Evolutionary conservation across 2,329 filamentous ascomycete species (phyloP), one percentile per base, ranked within the genome.

Genomic region (Neopestalotiopsis sp.): DNA sequence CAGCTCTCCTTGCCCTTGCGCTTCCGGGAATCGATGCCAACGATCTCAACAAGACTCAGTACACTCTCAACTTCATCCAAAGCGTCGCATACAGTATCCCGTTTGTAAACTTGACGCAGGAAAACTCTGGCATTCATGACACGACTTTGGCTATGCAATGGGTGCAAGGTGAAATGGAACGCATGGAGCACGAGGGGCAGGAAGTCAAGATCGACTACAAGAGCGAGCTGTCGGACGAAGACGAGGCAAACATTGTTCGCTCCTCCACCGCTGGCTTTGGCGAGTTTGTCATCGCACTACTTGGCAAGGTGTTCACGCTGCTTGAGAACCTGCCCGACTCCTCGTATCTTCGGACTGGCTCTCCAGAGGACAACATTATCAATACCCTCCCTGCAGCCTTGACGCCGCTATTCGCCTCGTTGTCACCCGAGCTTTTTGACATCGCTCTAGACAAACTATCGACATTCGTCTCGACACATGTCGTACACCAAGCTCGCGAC

Each of bases 21-120:
- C 84, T 99, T 40, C 97, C 97, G 0, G 97, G 96, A 28, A 97
- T 99, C 69, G 97, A 99, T 81, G 95, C 97, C 72, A 99, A 99
- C 78, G 96, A 99, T 81, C 84, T 99, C 32, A 95, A 96, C 78
- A 99, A 99, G 85, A 98, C 96, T 0, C 89, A 97, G 74, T 94
- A 97, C 80, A 97, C 96, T 0, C 85, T 99, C 69, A 94, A 95
- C 73, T 98, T 98, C 78, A 96, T 99, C 68, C 95, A 98, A 80
- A 93, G 94, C 69, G 94, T 98, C 13, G 95, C 94, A 69, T 98
- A 98, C 83, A 97, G 95, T 75, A 97, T 99, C 66, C 97, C 96
- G 0, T 93, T 99, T 77, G 90, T 93, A 69, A 92, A 97, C 70
- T 83, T 99, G 65, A 91, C 92, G 7, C 88, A 90, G 76, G 90